Base-by-base conservation (phyloP, 2,329 filamentous ascomycete genomes). In the Sordariomycetes sp. region DNA sequence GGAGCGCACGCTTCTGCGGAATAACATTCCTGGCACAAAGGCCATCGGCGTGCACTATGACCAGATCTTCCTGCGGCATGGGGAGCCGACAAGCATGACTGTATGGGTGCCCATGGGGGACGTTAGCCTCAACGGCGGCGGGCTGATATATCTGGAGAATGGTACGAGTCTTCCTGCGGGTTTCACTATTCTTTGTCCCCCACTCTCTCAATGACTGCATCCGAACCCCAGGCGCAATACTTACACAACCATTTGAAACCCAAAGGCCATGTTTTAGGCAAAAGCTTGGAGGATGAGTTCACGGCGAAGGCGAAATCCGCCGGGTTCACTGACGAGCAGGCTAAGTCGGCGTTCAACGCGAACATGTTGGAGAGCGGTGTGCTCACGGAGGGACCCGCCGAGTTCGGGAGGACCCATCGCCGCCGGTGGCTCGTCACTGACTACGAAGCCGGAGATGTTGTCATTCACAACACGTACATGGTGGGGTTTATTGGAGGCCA, bases 41-140 rank as follows among this genome's bases (percentile, higher is more conserved):
- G 79, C 80, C 0, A 83, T 82, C 60, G 80, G 80, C 0, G 80
- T 84, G 3, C 81, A 84, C 60, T 83, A 83, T 62, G 80, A 84
- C 62, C 79, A 83, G 67, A 81, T 78, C 24, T 83, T 83, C 62
- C 65, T 83, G 54, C 66, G 79, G 1, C 65, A 81, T 63, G 81
- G 80, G 1, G 79, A 81, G 55, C 74, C 77, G 1, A 80, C 78
- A 0, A 75, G 73, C 34, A 68, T 83, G 0, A 83, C 80, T 3
- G 80, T 78, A 0, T 84, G 80, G 80, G 75, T 83, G 0, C 77
- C 80, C 0, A 79, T 83, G 61, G 79, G 79, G 0, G 77, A 82
- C 64, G 65, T 83, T 3, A 71, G 72, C 22, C 57, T 83, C 5
- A 74, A 78, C 53, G 81, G 82, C 0, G 81, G 82, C 5, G 81